Conservation (phyloP, 2,329 filamentous ascomycete genomes). For the Lachnellula subtilissima region DNA sequence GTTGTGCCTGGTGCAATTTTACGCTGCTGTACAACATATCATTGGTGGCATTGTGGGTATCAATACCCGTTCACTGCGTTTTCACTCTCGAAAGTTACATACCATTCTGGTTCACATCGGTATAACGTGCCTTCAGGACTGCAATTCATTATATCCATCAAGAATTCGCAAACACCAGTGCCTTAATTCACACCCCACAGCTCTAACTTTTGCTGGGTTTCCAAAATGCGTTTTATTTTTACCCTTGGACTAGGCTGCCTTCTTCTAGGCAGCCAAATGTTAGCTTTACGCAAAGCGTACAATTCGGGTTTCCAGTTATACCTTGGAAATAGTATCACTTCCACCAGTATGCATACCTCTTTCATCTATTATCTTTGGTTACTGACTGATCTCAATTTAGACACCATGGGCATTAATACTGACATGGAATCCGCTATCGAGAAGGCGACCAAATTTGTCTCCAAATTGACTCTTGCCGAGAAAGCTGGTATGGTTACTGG, state of each 20-base stretch:
- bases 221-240: neutral
- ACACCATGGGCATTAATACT: neutral
- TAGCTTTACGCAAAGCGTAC: neutral
- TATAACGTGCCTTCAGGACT: too few species aligned
- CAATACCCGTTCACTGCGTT: too few species aligned
- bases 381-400: neutral
- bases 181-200: neutral
- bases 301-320: neutral
- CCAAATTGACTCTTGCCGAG: slow-evolving; percentile 34
- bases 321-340: neutral
- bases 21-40: too few species aligned
- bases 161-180: neutral
- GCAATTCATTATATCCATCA: too few species aligned
- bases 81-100: too few species aligned
- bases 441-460: slow-evolving; percentile 63
- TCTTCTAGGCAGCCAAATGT: neutral
- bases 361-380: neutral
- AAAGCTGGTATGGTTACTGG: slow-evolving; percentile 16
- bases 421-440: slow-evolving; percentile 49
- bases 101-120: too few species aligned
- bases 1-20: too few species aligned
- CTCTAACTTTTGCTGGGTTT: neutral
- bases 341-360: neutral
- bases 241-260: neutral
- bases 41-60: too few species aligned